Evolutionary conservation across 176 grass and related monocot genomes (phyloP).

Genomic region (Tillandsia fasciculata): DNA sequence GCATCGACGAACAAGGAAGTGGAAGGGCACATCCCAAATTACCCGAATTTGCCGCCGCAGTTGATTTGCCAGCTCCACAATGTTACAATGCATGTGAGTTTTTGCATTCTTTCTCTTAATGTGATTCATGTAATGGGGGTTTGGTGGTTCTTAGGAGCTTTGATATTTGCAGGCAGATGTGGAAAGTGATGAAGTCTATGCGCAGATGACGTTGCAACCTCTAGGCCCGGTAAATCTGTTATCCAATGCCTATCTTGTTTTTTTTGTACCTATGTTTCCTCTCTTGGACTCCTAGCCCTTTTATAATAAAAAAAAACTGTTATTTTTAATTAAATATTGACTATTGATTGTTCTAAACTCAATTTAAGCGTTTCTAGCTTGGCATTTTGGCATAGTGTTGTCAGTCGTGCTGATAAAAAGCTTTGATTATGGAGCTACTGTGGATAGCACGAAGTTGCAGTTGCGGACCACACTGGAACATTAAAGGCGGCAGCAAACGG

Average conservation of each 20-base stretch:
- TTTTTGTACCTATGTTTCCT: not conserved
- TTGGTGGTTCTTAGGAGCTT: not conserved
- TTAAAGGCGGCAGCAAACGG: no score
- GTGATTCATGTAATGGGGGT: not conserved
- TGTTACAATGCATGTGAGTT: slow-evolving; percentile 14
- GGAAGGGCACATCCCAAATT: not conserved
- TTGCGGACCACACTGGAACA: no score
- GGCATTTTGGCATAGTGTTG: no score
- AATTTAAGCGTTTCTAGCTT: not conserved
- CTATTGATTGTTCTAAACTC: not conserved
- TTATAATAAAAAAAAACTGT: not conserved
- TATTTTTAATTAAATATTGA: not conserved
- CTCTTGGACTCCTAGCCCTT: no score
- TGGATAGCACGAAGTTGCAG: no score
- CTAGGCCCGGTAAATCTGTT: not conserved
- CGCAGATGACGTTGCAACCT: slow-evolving; percentile 15
- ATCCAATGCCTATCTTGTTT: not conserved
- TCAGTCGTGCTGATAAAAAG: no score
- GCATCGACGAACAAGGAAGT: slow-evolving; percentile 2
- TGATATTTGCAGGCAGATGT: slow-evolving; percentile 2
- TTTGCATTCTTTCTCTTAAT: not conserved
- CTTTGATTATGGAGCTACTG: no score
- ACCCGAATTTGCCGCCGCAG: slow-evolving; percentile 4
- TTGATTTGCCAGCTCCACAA: slow-evolving; percentile 13
- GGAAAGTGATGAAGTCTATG: slow-evolving; percentile 16